These are phyloP conservation scores for Picea abies DNA, from an alignment of 83 land plant genomes.

Conservation along the genomic window DNA sequence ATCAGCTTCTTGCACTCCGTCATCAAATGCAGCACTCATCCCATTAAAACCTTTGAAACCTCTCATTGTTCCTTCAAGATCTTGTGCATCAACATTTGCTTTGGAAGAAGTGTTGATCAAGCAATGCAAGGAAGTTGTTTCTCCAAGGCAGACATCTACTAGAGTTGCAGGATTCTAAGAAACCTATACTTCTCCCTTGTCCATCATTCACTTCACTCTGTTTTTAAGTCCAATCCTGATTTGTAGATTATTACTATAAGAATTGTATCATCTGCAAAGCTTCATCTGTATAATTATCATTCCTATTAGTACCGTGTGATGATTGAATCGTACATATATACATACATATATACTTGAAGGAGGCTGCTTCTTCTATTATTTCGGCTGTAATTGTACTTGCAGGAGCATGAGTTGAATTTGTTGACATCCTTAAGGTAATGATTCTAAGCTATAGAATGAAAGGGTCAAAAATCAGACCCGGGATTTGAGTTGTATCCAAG, in stretches of 20 bases:
- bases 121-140: slow-evolving; percentile 32
- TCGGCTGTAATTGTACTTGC: slow-evolving; percentile 5
- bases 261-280: slow-evolving; percentile 15
- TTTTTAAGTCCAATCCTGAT: neutral
- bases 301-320: slow-evolving; percentile 9
- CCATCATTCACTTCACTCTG: neutral
- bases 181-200: neutral
- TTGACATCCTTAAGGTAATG: slow-evolving; percentile 6
- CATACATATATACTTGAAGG: slow-evolving; percentile 4
- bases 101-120: slow-evolving; percentile 34
- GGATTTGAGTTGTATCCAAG: slow-evolving; percentile 7
- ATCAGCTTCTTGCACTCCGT: slow-evolving; percentile 24
- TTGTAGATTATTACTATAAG: slow-evolving; percentile 10
- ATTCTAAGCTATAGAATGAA: slow-evolving; percentile 2
- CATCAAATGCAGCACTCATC: slow-evolving; percentile 42
- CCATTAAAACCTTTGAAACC: slow-evolving; percentile 25
- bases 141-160: slow-evolving; percentile 37
- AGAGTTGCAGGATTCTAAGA: slow-evolving; percentile 60
- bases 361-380: slow-evolving; percentile 13
- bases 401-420: slow-evolving; percentile 10
- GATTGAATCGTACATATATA: slow-evolving; percentile 13
- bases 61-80: slow-evolving; percentile 32
- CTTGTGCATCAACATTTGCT: slow-evolving; percentile 47
- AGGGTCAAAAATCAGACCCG: slow-evolving; percentile 17
- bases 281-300: slow-evolving; percentile 16